A percentile compares a stretch with the other conserved stretches of the same genome.
Evolutionary conservation across 179 eudicot species (phyloP).

Genomic region (Drosera spatulata): DNA sequence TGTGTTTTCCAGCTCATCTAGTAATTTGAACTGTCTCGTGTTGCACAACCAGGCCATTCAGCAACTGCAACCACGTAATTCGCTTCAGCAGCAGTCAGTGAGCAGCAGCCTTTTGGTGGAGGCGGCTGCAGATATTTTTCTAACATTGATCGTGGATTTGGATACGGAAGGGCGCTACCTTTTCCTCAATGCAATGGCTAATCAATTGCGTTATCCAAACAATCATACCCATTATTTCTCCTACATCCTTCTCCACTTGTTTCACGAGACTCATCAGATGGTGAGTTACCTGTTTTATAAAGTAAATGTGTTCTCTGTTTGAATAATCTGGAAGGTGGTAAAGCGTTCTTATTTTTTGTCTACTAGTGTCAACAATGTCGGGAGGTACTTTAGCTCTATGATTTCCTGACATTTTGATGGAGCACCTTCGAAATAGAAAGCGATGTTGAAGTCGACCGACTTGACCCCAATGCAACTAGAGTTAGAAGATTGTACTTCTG

Average conservation of each 20-base stretch:
- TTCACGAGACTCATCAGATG: constrained; percentile 83
- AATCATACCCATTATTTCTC: constrained; percentile 95
- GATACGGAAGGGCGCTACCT: constrained; percentile 96
- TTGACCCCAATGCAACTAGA: no score
- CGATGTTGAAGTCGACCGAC: no score
- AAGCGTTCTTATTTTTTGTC: background rate
- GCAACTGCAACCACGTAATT: constrained; percentile 63
- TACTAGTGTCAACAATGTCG: no score
- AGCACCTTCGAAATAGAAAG: no score
- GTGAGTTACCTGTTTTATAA: background rate
- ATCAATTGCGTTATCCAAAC: constrained; percentile 93
- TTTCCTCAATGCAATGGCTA: constrained; percentile 81
- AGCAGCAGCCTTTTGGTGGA: constrained; percentile 40
- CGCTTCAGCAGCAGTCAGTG: constrained; percentile 47
- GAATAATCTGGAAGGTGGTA: background rate
- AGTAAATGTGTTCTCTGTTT: background rate
- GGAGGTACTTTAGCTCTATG: no score
- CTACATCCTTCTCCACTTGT: constrained; percentile 71
- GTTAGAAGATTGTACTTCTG: no score
- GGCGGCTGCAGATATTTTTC: constrained; percentile 79
- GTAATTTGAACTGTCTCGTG: background rate
- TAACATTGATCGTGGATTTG: constrained; percentile 58
- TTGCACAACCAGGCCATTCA: constrained; percentile 61
- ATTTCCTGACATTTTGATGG: no score
- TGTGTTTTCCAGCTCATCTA: no score